Evolutionary conservation across 129 eudicot genomes (phyloP).

Genomic region (Pulicaria dysenterica): DNA sequence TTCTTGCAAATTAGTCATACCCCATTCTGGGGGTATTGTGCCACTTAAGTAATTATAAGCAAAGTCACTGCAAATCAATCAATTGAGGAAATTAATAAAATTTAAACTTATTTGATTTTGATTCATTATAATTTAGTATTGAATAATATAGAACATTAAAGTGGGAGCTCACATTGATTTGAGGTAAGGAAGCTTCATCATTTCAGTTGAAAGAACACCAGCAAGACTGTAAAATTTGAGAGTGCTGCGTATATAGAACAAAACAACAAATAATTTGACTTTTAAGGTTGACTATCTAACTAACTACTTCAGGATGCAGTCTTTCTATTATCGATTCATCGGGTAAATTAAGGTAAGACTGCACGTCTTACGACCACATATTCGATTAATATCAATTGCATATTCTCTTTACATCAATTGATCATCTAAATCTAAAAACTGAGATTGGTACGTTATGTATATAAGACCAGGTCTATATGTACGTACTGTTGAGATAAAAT

Average conservation of each 20-base stretch:
- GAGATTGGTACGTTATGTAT: too few species aligned
- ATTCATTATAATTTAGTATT: neutral
- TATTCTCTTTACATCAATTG: too few species aligned
- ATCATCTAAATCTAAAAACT: too few species aligned
- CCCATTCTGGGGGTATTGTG: slow-evolving; percentile 73
- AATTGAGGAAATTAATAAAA: neutral
- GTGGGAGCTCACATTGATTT: slow-evolving; percentile 49
- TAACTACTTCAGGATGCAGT: neutral
- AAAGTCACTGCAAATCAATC: slow-evolving; percentile 57
- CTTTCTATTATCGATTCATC: too few species aligned
- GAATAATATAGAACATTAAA: neutral
- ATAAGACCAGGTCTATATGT: too few species aligned
- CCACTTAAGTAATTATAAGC: slow-evolving; percentile 74
- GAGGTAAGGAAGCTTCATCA: slow-evolving; percentile 64
- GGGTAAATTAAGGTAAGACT: too few species aligned
- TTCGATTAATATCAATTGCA: too few species aligned
- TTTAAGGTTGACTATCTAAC: neutral
- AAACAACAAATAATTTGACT: neutral
- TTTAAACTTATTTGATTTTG: neutral
- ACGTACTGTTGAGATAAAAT: too few species aligned
- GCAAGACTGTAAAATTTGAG: slow-evolving; percentile 68
- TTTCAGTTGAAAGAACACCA: slow-evolving; percentile 69
- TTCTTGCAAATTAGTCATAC: slow-evolving; percentile 45
- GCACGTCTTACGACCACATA: too few species aligned
- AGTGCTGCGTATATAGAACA: slow-evolving; percentile 43